A percentile compares a stretch with the other conserved stretches of the same genome.
Evolutionary conservation across 2,329 filamentous ascomycete species (phyloP).

Genomic region (Venturia effusa): DNA sequence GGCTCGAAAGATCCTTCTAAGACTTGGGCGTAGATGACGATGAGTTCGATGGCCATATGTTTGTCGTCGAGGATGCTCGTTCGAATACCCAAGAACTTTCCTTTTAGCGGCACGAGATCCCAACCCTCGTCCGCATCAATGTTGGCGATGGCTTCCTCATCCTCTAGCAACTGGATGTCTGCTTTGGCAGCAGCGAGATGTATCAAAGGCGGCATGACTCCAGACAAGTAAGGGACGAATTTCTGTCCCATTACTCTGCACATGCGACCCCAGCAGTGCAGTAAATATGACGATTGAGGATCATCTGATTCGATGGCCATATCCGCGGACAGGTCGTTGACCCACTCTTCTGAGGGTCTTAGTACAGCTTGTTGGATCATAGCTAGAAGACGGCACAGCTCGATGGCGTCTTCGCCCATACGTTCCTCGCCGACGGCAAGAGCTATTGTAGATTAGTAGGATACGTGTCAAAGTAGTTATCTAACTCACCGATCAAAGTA

Average conservation of each 20-base stretch:
- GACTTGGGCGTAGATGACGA: constrained; percentile 94
- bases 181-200: constrained; percentile 90
- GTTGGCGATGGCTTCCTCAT: constrained; percentile 86
- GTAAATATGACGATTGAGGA: constrained; percentile 89
- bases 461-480: neutral
- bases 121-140: constrained; percentile 93
- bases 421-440: constrained; percentile 89
- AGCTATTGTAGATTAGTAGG: constrained; percentile 32
- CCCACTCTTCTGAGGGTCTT: neutral
- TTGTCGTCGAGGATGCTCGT: constrained; percentile 97
- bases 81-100: constrained; percentile 96
- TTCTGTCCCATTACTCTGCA: constrained; percentile 84
- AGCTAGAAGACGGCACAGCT: constrained; percentile 76
- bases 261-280: constrained; percentile 99
- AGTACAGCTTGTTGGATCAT: constrained; percentile 56
- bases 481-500: constrained; percentile 55
- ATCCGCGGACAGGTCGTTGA: constrained; percentile 22
- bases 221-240: constrained; percentile 84
- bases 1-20: constrained; percentile 87
- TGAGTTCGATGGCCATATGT: constrained; percentile 97
- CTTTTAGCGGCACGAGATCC: constrained; percentile 93
- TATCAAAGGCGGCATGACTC: constrained; percentile 87
- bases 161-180: constrained; percentile 90
- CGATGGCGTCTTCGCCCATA: constrained; percentile 78
- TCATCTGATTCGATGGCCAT: constrained; percentile 85